These are phyloP conservation scores for Primulina huaijiensis DNA, from an alignment of 257 asterid species.

Conservation along the genomic window DNA sequence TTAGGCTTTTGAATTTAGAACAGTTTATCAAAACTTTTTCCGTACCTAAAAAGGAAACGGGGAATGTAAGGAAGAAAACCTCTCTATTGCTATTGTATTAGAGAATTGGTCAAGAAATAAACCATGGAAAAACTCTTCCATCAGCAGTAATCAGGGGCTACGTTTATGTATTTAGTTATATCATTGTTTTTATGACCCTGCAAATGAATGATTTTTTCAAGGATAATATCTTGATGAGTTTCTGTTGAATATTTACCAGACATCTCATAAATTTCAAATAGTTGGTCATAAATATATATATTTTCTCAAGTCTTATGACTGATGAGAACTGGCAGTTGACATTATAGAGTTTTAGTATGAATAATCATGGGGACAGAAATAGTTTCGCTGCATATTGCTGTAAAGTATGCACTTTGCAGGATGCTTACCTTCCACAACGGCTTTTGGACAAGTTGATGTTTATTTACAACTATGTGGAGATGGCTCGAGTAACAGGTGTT, in stretches of 20 bases:
- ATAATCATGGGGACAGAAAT: slow-evolving; percentile 8
- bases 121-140: background rate
- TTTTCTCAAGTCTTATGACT: slow-evolving; percentile 1
- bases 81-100: background rate
- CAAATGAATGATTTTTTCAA: background rate
- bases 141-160: background rate
- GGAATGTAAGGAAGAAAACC: background rate
- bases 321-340: background rate
- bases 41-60: no score
- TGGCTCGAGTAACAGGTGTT: slow-evolving; percentile 99
- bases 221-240: background rate
- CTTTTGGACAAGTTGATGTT: slow-evolving; percentile 95
- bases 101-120: background rate
- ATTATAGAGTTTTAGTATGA: background rate
- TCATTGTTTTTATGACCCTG: background rate
- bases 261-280: background rate
- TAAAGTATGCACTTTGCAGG: slow-evolving; percentile 47
- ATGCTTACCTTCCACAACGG: slow-evolving; percentile 99
- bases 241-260: slow-evolving; percentile 15
- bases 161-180: background rate
- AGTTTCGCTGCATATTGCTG: slow-evolving; percentile 23
- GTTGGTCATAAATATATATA: slow-evolving; percentile 8
- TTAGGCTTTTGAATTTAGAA: background rate
- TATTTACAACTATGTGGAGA: slow-evolving; percentile 92
- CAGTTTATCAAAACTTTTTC: background rate